phyloP scores from a whole-genome alignment of 805 yeast species.

The Yamadazyma takamatsuzukensis region DNA sequence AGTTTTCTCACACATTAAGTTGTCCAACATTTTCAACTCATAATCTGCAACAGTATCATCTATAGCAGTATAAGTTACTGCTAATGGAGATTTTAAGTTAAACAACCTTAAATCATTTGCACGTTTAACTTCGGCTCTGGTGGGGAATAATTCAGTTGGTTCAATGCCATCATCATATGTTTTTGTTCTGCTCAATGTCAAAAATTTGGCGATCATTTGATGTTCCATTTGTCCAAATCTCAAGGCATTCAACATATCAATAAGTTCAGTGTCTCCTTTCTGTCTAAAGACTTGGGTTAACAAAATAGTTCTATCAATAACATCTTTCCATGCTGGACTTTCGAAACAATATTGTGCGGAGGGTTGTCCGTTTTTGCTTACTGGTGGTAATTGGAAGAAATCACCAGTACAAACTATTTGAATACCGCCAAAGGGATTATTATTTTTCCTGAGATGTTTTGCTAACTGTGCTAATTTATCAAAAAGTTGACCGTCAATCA shows the following conservation, averaged over 20 bases:
- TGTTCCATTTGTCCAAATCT: constrained; percentile 65
- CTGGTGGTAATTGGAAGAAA: constrained; percentile 94
- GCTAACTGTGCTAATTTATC: constrained; percentile 75
- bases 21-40: constrained; percentile 41
- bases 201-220: constrained; percentile 47
- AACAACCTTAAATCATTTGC: constrained; percentile 53
- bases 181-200: constrained; percentile 53
- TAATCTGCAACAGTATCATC: constrained; percentile 23
- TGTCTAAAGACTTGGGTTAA: constrained; percentile 85
- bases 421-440: constrained; percentile 87
- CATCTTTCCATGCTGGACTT: constrained; percentile 61
- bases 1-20: constrained; percentile 66
- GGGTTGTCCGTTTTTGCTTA: constrained; percentile 36
- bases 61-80: constrained; percentile 38
- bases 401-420: constrained; percentile 92
- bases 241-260: constrained; percentile 75
- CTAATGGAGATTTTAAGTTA: constrained; percentile 42
- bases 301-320: constrained; percentile 62
- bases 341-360: constrained; percentile 67
- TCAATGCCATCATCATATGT: constrained; percentile 67
- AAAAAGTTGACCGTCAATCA: constrained; percentile 80
- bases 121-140: constrained; percentile 76
- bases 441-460: constrained; percentile 46
- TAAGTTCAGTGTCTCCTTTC: constrained; percentile 69
- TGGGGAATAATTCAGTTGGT: constrained; percentile 88